Base-by-base conservation (phyloP, 768 basidiomycete species). In the Leucogyrophana mollusca region DNA sequence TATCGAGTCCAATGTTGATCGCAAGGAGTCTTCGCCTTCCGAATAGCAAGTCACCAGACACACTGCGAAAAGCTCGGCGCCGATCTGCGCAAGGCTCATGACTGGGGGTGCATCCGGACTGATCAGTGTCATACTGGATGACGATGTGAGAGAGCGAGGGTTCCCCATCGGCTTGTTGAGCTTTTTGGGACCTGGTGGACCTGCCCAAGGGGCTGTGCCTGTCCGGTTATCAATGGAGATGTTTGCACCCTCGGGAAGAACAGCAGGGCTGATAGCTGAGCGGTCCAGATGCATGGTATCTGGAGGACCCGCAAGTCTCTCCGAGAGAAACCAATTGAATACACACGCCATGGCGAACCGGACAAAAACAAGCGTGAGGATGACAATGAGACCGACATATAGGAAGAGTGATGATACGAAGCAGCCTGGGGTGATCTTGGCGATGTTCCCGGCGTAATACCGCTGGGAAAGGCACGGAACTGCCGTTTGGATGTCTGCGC, bases 11-110 rank as follows among this genome's bases (percentile, higher is more conserved):
- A 97, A 77, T 0, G 96, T 99, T 2, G 85, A 86, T 47, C 90
- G 78, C 57, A 99, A 72, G 1, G 90, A 93, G 30, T 94, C 93
- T 67, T 92, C 90, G 40, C 94, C 94, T 69, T 99, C 96, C 1
- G 92, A 95, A 64, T 99, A 99, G 61, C 96, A 98, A 1, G 96
- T 98, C 4, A 99, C 91, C 47, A 99, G 74, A 65, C 94, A 96
- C 32, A 98, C 85, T 2, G 91, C 86, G 63, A 97, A 99, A 24
- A 98, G 77, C 61, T 99, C 96, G 1, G 91, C 80, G 10, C 96
- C 96, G 53, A 98, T 98, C 56, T 93, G 86, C 0, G 91, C 78
- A 49, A 95, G 73, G 48, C 83, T 87, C 78, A 98, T 86, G 38
- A 64, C 59, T 5, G 79, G 68, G 33, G 65, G 55, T 3, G 77